Evolutionary conservation across 306 rosid genomes (phyloP).

Genomic region (Acacia acuminata): DNA sequence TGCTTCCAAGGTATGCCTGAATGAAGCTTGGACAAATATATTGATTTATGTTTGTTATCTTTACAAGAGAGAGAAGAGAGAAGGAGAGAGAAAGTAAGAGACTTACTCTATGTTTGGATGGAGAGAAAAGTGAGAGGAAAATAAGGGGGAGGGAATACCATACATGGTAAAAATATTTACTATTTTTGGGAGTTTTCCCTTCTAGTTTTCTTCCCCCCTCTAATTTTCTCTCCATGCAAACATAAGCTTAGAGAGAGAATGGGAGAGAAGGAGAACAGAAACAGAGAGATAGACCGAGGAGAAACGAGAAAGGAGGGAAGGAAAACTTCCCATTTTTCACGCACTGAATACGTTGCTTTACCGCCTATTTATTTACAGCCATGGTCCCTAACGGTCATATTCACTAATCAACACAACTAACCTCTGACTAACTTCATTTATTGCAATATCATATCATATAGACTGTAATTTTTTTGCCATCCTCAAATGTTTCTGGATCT

Average conservation of each 20-base stretch:
- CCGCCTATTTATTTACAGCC: too few species aligned
- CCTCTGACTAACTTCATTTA: neutral
- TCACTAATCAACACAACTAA: neutral
- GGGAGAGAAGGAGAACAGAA: neutral
- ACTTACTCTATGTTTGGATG: too few species aligned
- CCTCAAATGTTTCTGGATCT: neutral
- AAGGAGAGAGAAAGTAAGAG: neutral
- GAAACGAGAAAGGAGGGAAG: too few species aligned
- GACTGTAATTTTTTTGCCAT: neutral
- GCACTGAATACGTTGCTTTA: too few species aligned
- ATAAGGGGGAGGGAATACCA: too few species aligned
- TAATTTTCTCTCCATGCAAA: too few species aligned
- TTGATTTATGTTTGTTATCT: neutral
- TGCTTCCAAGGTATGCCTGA: slow-evolving; percentile 4
- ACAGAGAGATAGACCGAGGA: too few species aligned
- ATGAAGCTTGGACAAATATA: neutral
- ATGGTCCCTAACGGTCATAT: neutral
- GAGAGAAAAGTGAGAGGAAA: too few species aligned
- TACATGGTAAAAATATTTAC: too few species aligned
- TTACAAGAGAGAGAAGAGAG: neutral
- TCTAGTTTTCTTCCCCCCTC: too few species aligned
- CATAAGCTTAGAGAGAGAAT: too few species aligned
- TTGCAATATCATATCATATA: neutral
- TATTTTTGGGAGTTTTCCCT: too few species aligned
- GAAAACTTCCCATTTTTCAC: neutral